Evolutionary conservation across 2,329 filamentous ascomycete species (phyloP), one percentile per base, ranked within the genome.

Genomic region (Penicillium vulpinum): DNA sequence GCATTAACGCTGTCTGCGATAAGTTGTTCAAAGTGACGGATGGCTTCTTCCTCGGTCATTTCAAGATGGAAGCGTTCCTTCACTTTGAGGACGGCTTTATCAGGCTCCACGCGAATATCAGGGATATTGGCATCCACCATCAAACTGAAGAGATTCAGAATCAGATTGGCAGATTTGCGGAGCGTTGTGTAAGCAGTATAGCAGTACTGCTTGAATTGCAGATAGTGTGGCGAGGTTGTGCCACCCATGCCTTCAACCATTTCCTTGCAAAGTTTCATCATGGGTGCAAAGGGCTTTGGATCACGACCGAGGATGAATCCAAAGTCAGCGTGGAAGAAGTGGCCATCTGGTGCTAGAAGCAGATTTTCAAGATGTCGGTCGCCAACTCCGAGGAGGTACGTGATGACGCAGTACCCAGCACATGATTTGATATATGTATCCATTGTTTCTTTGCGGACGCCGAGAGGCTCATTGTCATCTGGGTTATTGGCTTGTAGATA

Each of bases 161-260:
- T 95, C 61, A 99, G 80, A 65, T 93, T 95, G 18, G 88, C 90
- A 2, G 87, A 91, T 73, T 97, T 96, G 56, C 94, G 86, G 41
- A 99, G 80, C 0, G 94, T 92, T 1, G 90, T 91, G 76, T 96
- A 99, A 0, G 94, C 91, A 3, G 96, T 89, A 75, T 96, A 97
- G 73, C 92, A 96, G 75, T 97, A 96, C 67, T 95, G 90, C 71
- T 94, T 94, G 77, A 99, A 99, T 51, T 89, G 85, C 41, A 88
- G 81, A 74, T 96, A 99, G 60, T 95, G 88, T 22, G 90, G 85
- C 4, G 89, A 91, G 33, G 84, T 83, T 8, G 87, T 83, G 13
- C 94, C 94, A 39, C 95, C 95, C 91, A 99, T 97, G 61, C 92
- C 94, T 69, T 99, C 94, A 4, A 97, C 91, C 94, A 99, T 99